Evolutionary conservation across 345 rosid species (phyloP).

Genomic region (Orychophragmus violaceus): DNA sequence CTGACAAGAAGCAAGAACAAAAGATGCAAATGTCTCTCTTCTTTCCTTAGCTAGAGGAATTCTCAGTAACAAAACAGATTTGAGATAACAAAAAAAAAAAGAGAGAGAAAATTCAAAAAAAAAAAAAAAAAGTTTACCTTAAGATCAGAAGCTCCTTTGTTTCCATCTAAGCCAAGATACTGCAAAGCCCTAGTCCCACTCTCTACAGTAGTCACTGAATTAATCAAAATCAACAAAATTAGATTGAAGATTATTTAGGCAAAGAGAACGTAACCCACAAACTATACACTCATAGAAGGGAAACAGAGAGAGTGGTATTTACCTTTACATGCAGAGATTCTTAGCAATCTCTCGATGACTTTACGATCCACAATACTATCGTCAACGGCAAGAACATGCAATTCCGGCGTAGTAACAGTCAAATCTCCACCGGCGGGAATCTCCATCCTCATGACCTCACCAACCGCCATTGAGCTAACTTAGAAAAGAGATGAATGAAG

Average conservation of each 20-base stretch:
- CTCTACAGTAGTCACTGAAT: conserved; percentile 70
- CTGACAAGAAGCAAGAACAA: background rate
- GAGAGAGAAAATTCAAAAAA: too few species aligned
- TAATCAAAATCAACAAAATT: background rate
- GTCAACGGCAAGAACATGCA: conserved; percentile 97
- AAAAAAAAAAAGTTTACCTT: conserved; percentile 39
- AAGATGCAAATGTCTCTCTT: background rate
- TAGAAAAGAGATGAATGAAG: background rate
- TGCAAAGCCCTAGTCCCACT: conserved; percentile 74
- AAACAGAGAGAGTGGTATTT: background rate
- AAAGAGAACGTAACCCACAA: background rate
- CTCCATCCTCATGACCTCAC: conserved; percentile 36
- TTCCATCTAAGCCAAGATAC: conserved; percentile 76
- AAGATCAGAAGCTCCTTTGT: conserved; percentile 44
- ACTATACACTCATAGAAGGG: background rate
- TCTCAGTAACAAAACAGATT: conserved; percentile 22
- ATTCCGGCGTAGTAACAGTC: conserved; percentile 38
- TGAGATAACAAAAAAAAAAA: too few species aligned
- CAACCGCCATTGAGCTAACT: conserved; percentile 29
- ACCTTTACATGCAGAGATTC: conserved; percentile 82
- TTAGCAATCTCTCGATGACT: conserved; percentile 74
- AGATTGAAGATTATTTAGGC: background rate
- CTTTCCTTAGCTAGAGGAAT: background rate
- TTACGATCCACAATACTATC: conserved; percentile 80
- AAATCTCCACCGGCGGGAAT: conserved; percentile 24